phyloP scores from a whole-genome alignment of 163 green algal genomes.

The Picocystis sp. region DNA sequence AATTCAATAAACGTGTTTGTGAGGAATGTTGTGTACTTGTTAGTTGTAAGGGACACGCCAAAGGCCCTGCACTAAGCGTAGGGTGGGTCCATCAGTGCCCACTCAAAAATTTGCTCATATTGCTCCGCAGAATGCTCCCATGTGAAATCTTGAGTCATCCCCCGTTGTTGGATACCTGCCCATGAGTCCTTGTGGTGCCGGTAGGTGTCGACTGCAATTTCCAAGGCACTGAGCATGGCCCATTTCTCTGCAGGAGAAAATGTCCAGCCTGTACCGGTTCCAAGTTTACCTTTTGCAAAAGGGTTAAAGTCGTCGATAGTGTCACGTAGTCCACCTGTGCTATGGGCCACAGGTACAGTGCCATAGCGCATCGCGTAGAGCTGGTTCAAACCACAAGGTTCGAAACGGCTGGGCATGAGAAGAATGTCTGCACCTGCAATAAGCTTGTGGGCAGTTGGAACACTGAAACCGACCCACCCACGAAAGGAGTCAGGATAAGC shows the following conservation, averaged over 20 bases:
- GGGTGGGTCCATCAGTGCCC: background rate
- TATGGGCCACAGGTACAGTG: slow-evolving; percentile 37
- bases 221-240: slow-evolving; percentile 1
- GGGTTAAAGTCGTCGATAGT: slow-evolving; percentile 42
- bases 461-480: slow-evolving; percentile 60
- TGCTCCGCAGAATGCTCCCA: no score
- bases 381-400: slow-evolving; percentile 41
- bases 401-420: slow-evolving; percentile 64
- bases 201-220: slow-evolving; percentile 3
- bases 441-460: slow-evolving; percentile 63
- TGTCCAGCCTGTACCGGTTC: slow-evolving; percentile 26
- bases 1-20: no score
- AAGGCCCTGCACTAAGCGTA: background rate
- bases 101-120: no score
- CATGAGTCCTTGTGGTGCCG: slow-evolving; percentile 3
- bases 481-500: slow-evolving; percentile 33
- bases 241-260: slow-evolving; percentile 9
- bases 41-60: no score
- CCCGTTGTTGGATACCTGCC: background rate
- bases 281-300: slow-evolving; percentile 18
- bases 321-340: slow-evolving; percentile 53
- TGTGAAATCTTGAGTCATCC: background rate
- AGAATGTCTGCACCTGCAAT: slow-evolving; percentile 68
- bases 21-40: no score
- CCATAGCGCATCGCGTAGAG: slow-evolving; percentile 32